Evolutionary conservation across 2,329 filamentous ascomycete species (phyloP).

Genomic region (Claviceps sp.): DNA sequence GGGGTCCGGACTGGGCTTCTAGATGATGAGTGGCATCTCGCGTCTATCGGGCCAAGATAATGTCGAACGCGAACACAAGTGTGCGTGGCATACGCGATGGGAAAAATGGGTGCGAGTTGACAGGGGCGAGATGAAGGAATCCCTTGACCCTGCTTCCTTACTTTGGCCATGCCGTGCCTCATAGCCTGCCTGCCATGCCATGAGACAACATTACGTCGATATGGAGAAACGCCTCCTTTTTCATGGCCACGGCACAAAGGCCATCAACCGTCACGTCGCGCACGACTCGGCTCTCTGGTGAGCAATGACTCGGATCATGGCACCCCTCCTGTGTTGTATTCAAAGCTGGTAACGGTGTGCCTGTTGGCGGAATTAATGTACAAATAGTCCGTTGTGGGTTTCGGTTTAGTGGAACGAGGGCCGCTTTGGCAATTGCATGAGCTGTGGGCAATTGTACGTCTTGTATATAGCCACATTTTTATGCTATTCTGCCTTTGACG

Average conservation of each 20-base stretch:
- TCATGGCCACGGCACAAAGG: not conserved
- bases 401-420: not conserved
- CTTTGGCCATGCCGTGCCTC: no score
- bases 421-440: no score
- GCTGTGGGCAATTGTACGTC: no score
- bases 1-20: conserved; percentile 1
- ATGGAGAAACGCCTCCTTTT: not conserved
- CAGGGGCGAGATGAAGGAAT: not conserved
- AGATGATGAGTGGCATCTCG: conserved; percentile 1
- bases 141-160: not conserved
- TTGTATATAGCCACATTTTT: no score
- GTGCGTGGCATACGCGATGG: not conserved
- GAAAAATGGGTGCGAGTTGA: not conserved
- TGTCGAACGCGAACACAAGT: not conserved
- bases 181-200: not conserved
- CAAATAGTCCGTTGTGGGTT: not conserved
- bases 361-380: conserved; percentile 1
- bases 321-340: not conserved
- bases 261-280: not conserved
- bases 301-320: not conserved
- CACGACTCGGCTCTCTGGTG: not conserved
- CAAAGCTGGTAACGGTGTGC: not conserved
- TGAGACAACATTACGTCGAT: not conserved
- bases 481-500: no score
- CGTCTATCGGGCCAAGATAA: conserved; percentile 1